Base-by-base conservation (phyloP, 1,284 basidiomycete genomes). In the Hypsizygus ulmarius region DNA sequence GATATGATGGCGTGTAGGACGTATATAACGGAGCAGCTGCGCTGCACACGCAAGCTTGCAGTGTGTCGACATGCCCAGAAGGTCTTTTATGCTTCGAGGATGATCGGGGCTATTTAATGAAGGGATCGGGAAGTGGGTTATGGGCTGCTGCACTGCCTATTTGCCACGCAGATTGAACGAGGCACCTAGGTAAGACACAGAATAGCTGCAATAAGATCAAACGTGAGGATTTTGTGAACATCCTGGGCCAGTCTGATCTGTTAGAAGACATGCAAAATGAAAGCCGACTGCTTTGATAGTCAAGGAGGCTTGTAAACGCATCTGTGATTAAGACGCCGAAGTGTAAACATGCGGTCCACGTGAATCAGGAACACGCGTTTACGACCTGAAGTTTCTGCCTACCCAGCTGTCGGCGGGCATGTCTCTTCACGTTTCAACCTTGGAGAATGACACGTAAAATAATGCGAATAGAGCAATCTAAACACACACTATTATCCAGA, bases 11-110 rank as follows among this genome's bases (percentile, higher is more conserved):
- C 46, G 51, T 38, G 39, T 48, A 47, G 52, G 53, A 56, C 60
- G 58, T 65, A 66, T 65, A 69, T 68, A 67, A 63, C 53, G 43
- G 46, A 56, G 50, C 35, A 41, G 53, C 57, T 60, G 68, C 61
- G 61, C 55, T 55, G 52, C 48, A 54, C 51, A 57, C 51, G 61
- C 63, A 59, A 56, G 50, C 47, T 55, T 43, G 36, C 51, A 49
- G 50, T 44, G 54, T 52, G 54, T 59, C 50, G 55, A 59, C 62
- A 62, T 52, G 58, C 55, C 56, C 45, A 51, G 41, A 47, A 54
- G 51, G 54, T 56, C 52, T 56, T 51, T 38, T 43, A 57, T 56
- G 52, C 47, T 48, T 61, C 43, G 39, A 49, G 47, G 54, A 50
- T 49, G 53, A 59, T 60, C 55, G 52, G 59, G 60, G 62, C 60